phyloP scores from a whole-genome alignment of 2,329 filamentous ascomycete genomes.

The Fusarium denticulatum region DNA sequence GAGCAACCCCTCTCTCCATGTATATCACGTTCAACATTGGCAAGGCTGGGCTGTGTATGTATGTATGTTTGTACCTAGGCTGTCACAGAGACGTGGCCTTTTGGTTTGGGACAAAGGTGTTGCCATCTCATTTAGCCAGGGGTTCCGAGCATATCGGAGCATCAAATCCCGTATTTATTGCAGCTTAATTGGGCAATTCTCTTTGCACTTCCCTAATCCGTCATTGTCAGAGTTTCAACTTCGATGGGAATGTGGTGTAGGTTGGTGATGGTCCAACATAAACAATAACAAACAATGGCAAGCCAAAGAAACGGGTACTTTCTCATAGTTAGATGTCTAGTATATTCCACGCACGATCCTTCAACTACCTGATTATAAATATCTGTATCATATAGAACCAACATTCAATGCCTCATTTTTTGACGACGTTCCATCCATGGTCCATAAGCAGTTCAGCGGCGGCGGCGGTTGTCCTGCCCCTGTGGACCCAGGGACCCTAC shows the following conservation, averaged over 20 bases:
- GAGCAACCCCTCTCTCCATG: not conserved
- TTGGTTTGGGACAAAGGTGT: conserved; percentile 21
- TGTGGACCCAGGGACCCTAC: conserved; percentile 23
- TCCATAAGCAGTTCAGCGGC: conserved; percentile 1
- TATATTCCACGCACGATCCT: not conserved
- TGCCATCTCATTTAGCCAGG: conserved; percentile 20
- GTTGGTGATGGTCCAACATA: not conserved
- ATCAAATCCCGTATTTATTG: conserved; percentile 27
- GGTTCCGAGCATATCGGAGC: conserved; percentile 21
- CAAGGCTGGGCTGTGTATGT: conserved; percentile 16
- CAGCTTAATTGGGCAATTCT: conserved; percentile 30
- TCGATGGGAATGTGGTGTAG: not conserved
- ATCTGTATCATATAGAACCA: not conserved
- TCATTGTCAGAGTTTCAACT: not conserved
- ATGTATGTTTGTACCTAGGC: not conserved
- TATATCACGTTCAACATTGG: not conserved
- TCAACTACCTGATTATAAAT: not conserved
- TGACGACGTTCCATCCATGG: not conserved
- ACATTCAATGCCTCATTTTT: conserved; percentile 1
- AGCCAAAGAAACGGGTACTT: not conserved
- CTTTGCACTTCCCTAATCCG: conserved; percentile 16
- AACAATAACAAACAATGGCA: not conserved
- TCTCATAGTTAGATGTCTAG: not conserved
- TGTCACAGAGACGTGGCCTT: conserved; percentile 20
- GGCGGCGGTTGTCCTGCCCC: conserved; percentile 2